A percentile compares a stretch with the other conserved stretches of the same genome.
Evolutionary conservation across 306 rosid genomes (phyloP).

Genomic region (Herpetospermum pedunculosum): DNA sequence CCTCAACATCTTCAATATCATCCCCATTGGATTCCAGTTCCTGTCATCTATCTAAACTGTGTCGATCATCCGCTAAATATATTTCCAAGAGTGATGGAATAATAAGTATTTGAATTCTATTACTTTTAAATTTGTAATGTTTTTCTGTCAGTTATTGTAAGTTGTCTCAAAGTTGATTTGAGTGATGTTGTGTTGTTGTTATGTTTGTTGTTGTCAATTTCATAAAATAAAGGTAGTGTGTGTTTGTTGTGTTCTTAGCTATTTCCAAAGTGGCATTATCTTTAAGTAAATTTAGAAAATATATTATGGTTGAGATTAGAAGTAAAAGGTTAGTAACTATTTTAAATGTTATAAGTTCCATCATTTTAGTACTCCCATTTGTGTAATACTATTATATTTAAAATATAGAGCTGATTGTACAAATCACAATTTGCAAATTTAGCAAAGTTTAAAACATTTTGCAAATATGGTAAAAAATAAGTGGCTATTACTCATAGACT

Average conservation of each 20-base stretch:
- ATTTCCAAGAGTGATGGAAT: background rate
- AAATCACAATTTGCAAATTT: no score
- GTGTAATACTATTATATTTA: no score
- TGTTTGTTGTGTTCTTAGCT: background rate
- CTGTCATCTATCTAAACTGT: background rate
- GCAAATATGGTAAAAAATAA: no score
- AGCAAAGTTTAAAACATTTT: no score
- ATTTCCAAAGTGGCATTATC: background rate
- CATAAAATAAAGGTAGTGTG: background rate
- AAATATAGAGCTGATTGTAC: no score
- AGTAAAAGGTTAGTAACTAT: no score
- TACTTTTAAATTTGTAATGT: background rate
- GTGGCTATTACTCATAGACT: no score
- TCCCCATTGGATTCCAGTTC: slow-evolving; percentile 13
- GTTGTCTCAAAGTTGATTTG: background rate
- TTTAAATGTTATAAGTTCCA: no score
- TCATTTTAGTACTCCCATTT: no score
- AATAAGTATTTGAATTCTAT: background rate
- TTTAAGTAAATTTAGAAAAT: background rate
- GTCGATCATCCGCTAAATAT: background rate
- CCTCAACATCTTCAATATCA: slow-evolving; percentile 2
- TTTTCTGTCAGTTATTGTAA: background rate
- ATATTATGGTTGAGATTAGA: no score
- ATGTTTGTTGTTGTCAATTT: background rate
- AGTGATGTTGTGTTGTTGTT: background rate